Base-by-base conservation (phyloP, 495 filamentous ascomycete genomes). In the Hypoxylon subgilvum region DNA sequence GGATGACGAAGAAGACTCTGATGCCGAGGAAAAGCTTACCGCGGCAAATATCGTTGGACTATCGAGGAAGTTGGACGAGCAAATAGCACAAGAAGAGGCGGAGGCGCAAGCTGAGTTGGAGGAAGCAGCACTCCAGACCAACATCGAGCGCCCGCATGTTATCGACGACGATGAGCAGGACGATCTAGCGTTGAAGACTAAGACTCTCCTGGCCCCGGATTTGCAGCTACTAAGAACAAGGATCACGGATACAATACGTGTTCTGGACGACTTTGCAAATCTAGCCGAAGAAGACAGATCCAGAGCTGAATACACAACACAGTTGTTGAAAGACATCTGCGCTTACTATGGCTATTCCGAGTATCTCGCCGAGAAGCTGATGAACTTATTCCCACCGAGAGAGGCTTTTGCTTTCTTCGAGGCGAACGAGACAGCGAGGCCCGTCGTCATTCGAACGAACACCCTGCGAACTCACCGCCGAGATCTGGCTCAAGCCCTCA, bases 321-420 rank as follows among this genome's bases (percentile, higher is more conserved):
- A 94, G 67, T 76, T 98, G 30, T 70, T 97, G 16, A 91, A 92
- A 72, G 95, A 97, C 66, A 89, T 97, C 55, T 96, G 91, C 75
- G 86, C 86, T 17, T 96, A 96, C 78, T 96, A 96, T 66, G 91
- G 90, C 50, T 96, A 96, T 74, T 90, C 88, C 2, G 79, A 83
- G 9, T 94, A 84, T 72, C 80, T 96, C 12, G 91, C 90, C 1
- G 88, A 91, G 66, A 96, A 96, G 73, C 83, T 96, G 4, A 86
- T 89, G 74, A 88, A 89, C 63, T 85, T 98, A 5, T 98, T 98
- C 79, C 83, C 92, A 1, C 89, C 95, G 18, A 86, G 87, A 65
- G 95, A 98, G 75, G 95, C 94, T 0, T 96, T 98, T 54, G 92
- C 92, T 5, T 98, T 98, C 74, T 98, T 98, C 75, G 94, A 98